Evolutionary conservation across 306 rosid species (phyloP).

Genomic region (Clitoria ternatea): DNA sequence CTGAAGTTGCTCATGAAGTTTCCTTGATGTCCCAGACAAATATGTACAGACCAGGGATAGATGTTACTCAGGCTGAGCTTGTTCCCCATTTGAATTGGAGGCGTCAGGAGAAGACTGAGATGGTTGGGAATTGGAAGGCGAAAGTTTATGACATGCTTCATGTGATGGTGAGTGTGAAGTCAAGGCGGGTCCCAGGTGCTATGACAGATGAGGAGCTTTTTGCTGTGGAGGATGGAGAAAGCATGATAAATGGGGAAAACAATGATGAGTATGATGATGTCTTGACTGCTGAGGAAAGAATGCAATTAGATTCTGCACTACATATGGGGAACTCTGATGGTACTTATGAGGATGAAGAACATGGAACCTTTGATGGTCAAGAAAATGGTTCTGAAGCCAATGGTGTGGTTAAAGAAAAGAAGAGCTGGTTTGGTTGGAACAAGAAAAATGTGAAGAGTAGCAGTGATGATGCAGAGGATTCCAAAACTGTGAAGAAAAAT

Average conservation of each 20-base stretch:
- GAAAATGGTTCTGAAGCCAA: constrained; percentile 78
- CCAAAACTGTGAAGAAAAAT: constrained; percentile 62
- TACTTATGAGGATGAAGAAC: constrained; percentile 73
- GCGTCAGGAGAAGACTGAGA: constrained; percentile 96
- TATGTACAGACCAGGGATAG: constrained; percentile 98
- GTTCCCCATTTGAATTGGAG: constrained; percentile 95
- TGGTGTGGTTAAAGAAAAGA: constrained; percentile 78
- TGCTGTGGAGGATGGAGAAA: constrained; percentile 84
- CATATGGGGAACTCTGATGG: constrained; percentile 77
- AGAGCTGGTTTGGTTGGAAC: constrained; percentile 99
- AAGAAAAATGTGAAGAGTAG: constrained; percentile 64
- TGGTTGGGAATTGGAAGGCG: constrained; percentile 97
- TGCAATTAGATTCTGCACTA: constrained; percentile 92
- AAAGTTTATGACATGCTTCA: constrained; percentile 96
- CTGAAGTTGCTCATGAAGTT: constrained; percentile 96
- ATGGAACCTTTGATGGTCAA: constrained; percentile 47
- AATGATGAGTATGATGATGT: constrained; percentile 91
- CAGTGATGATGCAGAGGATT: constrained; percentile 68
- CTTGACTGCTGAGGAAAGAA: constrained; percentile 90
- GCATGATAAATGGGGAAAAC: constrained; percentile 65
- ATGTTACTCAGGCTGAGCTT: constrained; percentile 98
- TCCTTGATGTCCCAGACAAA: constrained; percentile 92
- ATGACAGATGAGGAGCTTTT: constrained; percentile 99
- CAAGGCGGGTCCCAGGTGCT: constrained; percentile 98
- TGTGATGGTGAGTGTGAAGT: constrained; percentile 96